phyloP scores from a whole-genome alignment of 2,329 filamentous ascomycete genomes.

The Plectosphaerella sp. region DNA sequence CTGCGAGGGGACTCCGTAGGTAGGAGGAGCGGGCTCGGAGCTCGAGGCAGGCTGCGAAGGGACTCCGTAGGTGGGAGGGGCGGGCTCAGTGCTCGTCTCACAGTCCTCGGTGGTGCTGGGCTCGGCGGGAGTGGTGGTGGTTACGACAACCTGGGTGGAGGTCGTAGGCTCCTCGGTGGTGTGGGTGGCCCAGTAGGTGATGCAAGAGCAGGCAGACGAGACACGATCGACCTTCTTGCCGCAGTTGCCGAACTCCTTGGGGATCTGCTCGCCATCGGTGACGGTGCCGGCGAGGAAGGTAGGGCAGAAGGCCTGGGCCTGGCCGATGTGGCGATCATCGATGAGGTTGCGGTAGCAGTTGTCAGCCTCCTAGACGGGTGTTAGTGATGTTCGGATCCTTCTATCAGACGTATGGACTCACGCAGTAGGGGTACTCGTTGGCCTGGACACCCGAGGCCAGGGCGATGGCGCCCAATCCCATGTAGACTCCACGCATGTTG shows the following conservation, averaged over 20 bases:
- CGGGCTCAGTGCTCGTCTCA: neutral
- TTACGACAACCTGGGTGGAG: neutral
- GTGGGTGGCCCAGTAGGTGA: slow-evolving; percentile 20
- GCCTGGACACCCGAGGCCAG: slow-evolving; percentile 2
- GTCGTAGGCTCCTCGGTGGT: neutral
- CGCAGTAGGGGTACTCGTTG: slow-evolving; percentile 4
- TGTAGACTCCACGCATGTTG: slow-evolving; percentile 27
- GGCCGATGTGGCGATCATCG: slow-evolving; percentile 22
- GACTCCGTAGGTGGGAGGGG: neutral
- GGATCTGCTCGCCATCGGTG: slow-evolving; percentile 19
- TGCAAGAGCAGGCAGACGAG: slow-evolving; percentile 30
- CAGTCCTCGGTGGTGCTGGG: neutral
- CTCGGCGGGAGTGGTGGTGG: neutral
- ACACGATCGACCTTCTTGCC: slow-evolving; percentile 7
- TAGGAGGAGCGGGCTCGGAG: too few species aligned
- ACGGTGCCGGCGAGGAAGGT: slow-evolving; percentile 22
- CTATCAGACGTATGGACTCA: neutral
- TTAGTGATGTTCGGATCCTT: neutral
- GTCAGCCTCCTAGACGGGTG: slow-evolving; percentile 13
- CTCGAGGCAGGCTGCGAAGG: neutral
- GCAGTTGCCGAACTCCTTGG: slow-evolving; percentile 25
- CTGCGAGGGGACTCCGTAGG: too few species aligned
- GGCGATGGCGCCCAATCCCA: slow-evolving; percentile 25
- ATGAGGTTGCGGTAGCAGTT: slow-evolving; percentile 30
- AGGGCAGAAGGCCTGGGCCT: slow-evolving; percentile 23